Evolutionary conservation across 768 basidiomycete species (phyloP), one percentile per base, ranked within the genome.

Genomic region (Naganishia onofrii): DNA sequence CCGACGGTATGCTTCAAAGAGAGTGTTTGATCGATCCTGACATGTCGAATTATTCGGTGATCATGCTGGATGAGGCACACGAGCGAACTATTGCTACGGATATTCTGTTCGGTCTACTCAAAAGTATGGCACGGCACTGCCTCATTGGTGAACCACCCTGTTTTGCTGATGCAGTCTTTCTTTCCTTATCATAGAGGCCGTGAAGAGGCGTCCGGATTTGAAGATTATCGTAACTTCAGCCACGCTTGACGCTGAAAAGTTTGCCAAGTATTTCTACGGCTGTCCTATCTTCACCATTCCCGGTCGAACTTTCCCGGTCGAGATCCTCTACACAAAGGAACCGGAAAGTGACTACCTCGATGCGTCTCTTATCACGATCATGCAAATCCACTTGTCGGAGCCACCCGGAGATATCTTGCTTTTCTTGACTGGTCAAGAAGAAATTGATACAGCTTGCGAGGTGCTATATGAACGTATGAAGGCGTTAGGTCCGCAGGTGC

Each of bases 231-330:
- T 98, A 70, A 98, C 96, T 0, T 98, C 96, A 0, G 96, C 96
- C 0, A 99, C 96, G 0, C 85, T 99, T n/a, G 95, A 99, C 73
- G 95, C 96, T 67, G 95, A 97, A 82, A 98, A 98, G 84, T 99
- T 99, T 82, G 94, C 95, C 28, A 93, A 93, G 77, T 99, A 99
- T 85, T 99, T 99, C 85, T 96, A 89, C 80, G 92, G 91, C 7
- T 97, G 94, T 81, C 95, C 96, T 32, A 98, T 99, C 81, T 98
- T 98, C 85, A 96, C 95, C 44, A 98, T 99, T 73, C 96, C 96
- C n/a, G 96, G 96, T 75, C 89, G 94, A 76, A 93, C 93, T n/a
- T 98, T 92, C 82, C 96, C 96, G 7, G 96, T 98, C 72, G 96
- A 99, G 81, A 86, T 91, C 34, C 84, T 98, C n/a, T 99, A 98